phyloP scores from a whole-genome alignment of 2,329 filamentous ascomycete genomes.

The Cytospora chrysosperma region DNA sequence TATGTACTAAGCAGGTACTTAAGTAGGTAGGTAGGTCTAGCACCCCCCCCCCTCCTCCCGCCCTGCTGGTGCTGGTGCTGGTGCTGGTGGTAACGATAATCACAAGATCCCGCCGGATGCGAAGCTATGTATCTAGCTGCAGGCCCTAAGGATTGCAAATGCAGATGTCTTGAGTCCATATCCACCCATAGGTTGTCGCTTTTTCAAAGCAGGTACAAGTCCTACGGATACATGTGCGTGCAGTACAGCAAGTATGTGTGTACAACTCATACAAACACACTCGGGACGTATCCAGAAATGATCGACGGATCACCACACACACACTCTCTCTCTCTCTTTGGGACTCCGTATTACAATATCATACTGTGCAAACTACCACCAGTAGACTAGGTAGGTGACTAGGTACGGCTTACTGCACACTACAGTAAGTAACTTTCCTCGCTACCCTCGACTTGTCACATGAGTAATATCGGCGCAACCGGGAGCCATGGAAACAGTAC shows the following conservation, averaged over 20 bases:
- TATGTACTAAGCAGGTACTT: no score
- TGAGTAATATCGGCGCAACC: conserved; percentile 17
- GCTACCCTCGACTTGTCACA: neutral
- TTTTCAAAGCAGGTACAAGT: neutral
- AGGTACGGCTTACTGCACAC: neutral
- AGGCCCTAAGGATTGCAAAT: no score
- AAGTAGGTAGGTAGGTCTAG: no score
- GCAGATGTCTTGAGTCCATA: neutral
- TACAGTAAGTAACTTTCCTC: neutral
- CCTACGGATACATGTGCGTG: neutral
- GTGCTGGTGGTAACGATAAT: neutral
- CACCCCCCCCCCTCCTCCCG: no score
- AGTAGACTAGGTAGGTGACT: no score
- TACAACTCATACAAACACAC: conserved; percentile 11
- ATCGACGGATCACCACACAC: neutral
- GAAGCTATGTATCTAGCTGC: neutral
- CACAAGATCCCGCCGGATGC: neutral
- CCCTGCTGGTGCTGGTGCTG: no score
- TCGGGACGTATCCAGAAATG: conserved; percentile 8
- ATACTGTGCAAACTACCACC: no score
- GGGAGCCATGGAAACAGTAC: conserved; percentile 16
- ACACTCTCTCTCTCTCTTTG: no score
- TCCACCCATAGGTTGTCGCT: neutral
- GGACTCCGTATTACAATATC: no score
- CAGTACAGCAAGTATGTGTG: neutral